Conservation (phyloP, 495 filamentous ascomycete genomes). For the Trichoderma orchidacearum region DNA sequence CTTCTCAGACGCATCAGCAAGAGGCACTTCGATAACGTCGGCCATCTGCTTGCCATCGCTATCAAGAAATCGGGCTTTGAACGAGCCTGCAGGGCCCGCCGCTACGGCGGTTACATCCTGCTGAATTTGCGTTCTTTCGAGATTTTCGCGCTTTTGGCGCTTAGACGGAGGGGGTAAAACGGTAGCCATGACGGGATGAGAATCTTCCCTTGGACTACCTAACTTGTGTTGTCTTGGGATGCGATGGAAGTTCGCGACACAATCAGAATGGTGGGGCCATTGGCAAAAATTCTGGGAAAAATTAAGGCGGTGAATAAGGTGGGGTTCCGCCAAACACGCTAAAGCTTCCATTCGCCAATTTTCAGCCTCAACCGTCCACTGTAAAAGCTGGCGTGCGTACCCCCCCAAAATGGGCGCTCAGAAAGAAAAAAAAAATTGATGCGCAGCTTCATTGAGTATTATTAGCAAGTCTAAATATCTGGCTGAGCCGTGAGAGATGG, state of each 20-base stretch:
- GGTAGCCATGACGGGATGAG: slow-evolving; percentile 56
- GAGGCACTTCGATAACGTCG: slow-evolving; percentile 61
- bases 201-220: background rate
- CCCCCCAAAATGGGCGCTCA: no score
- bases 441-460: background rate
- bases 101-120: slow-evolving; percentile 58
- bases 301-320: slow-evolving; percentile 3
- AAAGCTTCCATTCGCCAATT: background rate
- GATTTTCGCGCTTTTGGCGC: slow-evolving; percentile 63
- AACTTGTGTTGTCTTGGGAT: background rate
- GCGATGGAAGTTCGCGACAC: background rate
- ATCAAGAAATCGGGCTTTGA: slow-evolving; percentile 82
- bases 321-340: background rate
- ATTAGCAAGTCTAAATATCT: background rate
- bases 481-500: background rate
- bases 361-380: no score
- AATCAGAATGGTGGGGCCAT: background rate
- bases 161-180: slow-evolving; percentile 82
- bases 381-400: no score
- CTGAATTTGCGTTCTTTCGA: slow-evolving; percentile 59
- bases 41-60: slow-evolving; percentile 52
- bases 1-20: slow-evolving; percentile 75
- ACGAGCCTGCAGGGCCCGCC: slow-evolving; percentile 58
- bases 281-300: slow-evolving; percentile 3
- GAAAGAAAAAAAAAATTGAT: no score